A percentile compares a stretch with the other conserved stretches of the same genome.
Conservation (phyloP, 441 rosid genomes). For the Erysimum cheiri region DNA sequence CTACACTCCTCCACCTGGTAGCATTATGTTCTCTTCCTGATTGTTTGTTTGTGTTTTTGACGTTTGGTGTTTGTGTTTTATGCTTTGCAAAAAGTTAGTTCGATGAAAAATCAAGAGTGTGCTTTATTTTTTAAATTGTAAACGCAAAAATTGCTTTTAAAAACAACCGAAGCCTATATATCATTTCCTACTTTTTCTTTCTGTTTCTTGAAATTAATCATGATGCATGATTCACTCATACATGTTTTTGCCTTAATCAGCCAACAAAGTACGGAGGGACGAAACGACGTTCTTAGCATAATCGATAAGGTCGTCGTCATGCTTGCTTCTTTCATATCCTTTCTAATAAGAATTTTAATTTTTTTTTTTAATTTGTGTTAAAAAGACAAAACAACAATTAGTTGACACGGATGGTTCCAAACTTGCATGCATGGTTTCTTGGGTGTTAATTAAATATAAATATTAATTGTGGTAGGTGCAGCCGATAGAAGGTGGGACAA, state of each 20-base stretch:
- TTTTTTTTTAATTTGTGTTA: background rate
- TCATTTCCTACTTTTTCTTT: background rate
- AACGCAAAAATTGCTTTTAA: background rate
- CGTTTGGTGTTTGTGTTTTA: background rate
- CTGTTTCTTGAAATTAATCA: background rate
- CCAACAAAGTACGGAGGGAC: constrained; percentile 53
- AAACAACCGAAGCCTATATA: background rate
- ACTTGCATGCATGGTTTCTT: background rate
- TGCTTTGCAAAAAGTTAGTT: background rate
- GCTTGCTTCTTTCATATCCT: constrained; percentile 13
- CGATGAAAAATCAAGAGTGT: background rate
- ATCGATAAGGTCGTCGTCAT: constrained; percentile 53
- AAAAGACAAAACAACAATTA: background rate
- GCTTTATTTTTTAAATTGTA: background rate
- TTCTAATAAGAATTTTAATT: background rate
- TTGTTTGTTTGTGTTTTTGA: background rate
- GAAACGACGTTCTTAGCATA: constrained; percentile 50
- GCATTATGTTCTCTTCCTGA: background rate
- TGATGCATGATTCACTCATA: constrained; percentile 7
- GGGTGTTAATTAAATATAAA: background rate
- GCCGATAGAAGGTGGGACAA: constrained; percentile 47
- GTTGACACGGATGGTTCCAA: background rate
- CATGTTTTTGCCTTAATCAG: constrained; percentile 40
- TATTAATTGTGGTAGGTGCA: constrained; percentile 26
- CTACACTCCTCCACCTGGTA: constrained; percentile 56